Evolutionary conservation across 2,329 filamentous ascomycete species (phyloP).

Genomic region (Verticillium nonalfalfae): DNA sequence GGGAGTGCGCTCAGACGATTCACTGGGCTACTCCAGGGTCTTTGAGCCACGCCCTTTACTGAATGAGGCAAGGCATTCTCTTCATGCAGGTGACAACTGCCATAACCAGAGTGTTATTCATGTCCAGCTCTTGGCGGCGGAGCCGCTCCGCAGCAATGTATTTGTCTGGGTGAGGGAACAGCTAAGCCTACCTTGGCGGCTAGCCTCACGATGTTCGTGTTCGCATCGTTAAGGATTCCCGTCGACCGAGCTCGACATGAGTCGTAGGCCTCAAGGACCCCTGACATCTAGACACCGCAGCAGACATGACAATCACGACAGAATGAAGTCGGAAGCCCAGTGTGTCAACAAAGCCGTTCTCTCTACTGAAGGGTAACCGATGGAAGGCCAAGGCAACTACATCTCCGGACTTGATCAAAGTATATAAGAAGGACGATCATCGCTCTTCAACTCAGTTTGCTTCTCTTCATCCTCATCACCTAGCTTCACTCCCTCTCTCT

Average conservation of each 20-base stretch:
- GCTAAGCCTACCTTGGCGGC: not conserved
- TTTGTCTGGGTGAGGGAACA: not conserved
- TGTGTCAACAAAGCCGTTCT: too few relatives aligned
- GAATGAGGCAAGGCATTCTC: too few relatives aligned
- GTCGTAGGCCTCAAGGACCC: not conserved
- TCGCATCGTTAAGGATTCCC: not conserved
- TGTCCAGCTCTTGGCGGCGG: too few relatives aligned
- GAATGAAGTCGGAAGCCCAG: too few relatives aligned
- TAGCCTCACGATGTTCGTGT: not conserved
- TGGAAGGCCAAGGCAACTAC: too few relatives aligned
- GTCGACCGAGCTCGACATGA: not conserved
- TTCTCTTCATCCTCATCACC: not conserved
- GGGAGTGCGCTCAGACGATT: too few relatives aligned
- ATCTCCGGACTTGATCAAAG: not conserved
- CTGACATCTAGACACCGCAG: not conserved
- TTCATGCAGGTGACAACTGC: too few relatives aligned
- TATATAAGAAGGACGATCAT: not conserved
- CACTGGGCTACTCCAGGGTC: too few relatives aligned
- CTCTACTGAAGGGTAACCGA: too few relatives aligned
- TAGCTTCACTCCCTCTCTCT: not conserved
- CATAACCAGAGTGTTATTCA: too few relatives aligned
- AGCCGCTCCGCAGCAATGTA: not conserved
- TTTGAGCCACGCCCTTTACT: too few relatives aligned
- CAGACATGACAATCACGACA: too few relatives aligned
- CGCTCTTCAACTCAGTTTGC: not conserved